phyloP scores from a whole-genome alignment of 108 stramenopile genomes.

The Pseudonitzschia pungens region DNA sequence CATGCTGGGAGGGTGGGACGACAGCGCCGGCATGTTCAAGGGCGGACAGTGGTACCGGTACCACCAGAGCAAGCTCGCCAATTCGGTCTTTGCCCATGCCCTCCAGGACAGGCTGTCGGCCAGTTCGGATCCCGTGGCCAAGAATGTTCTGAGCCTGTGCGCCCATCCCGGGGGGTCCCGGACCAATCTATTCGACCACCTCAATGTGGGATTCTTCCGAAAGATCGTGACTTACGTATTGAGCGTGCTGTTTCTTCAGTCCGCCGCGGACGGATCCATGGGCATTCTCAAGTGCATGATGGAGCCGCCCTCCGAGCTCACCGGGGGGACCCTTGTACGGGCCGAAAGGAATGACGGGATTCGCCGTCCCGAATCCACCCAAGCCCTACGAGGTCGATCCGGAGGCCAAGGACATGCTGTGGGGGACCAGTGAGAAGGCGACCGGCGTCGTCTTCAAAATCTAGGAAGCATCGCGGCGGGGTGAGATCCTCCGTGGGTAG shows the following conservation, averaged over 20 bases:
- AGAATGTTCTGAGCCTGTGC: constrained; percentile 14
- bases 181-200: constrained; percentile 3
- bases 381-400: constrained; percentile 22
- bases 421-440: constrained; percentile 29
- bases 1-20: constrained; percentile 46
- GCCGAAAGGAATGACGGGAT: constrained; percentile 8
- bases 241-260: background rate
- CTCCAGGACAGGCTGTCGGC: constrained; percentile 39
- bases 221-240: background rate
- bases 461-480: no score
- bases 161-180: constrained; percentile 15
- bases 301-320: background rate
- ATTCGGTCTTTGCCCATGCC: constrained; percentile 48
- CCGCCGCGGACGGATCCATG: constrained; percentile 35
- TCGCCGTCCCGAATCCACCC: constrained; percentile 6
- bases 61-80: constrained; percentile 64
- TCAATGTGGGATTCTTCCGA: no score
- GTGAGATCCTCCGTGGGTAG: no score
- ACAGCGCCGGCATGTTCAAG: no score
- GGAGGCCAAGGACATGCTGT: constrained; percentile 14
- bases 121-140: background rate
- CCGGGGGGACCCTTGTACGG: constrained; percentile 23
- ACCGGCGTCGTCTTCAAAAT: constrained; percentile 24
- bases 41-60: constrained; percentile 45
- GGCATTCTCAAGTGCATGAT: constrained; percentile 20